A percentile compares a stretch with the other conserved stretches of the same genome.
Conservation (phyloP, 2,329 filamentous ascomycete genomes). For the Ceratocystis lukuohia region DNA sequence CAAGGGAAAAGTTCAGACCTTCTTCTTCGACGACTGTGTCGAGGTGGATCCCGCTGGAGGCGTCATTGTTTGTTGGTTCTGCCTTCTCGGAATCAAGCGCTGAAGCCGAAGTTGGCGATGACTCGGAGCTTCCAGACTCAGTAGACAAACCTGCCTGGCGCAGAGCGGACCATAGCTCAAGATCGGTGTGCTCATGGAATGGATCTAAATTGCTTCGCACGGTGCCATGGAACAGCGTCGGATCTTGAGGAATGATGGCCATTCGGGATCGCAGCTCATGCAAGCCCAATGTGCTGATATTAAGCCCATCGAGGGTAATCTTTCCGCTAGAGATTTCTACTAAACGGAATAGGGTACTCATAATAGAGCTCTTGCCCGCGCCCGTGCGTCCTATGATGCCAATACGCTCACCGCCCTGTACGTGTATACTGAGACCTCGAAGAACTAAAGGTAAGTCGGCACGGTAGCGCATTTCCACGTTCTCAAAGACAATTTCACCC, state of each 20-base stretch:
- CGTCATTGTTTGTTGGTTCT: slow-evolving; percentile 21
- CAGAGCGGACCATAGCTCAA: slow-evolving; percentile 64
- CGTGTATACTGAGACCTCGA: slow-evolving; percentile 55
- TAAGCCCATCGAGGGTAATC: slow-evolving; percentile 52
- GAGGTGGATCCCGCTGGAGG: slow-evolving; percentile 46
- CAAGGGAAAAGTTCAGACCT: slow-evolving; percentile 88
- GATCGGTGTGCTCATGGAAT: slow-evolving; percentile 63
- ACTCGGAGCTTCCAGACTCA: slow-evolving; percentile 11
- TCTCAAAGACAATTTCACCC: slow-evolving; percentile 64
- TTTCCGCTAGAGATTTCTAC: slow-evolving; percentile 50
- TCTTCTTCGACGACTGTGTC: slow-evolving; percentile 84
- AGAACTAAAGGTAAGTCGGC: slow-evolving; percentile 59
- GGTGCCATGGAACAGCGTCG: slow-evolving; percentile 69
- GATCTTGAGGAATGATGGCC: slow-evolving; percentile 74
- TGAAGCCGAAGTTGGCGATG: slow-evolving; percentile 28
- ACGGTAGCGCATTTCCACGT: slow-evolving; percentile 70
- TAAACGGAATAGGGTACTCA: slow-evolving; percentile 68
- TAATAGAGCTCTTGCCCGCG: slow-evolving; percentile 72
- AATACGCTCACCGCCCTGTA: slow-evolving; percentile 62
- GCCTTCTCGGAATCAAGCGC: slow-evolving; percentile 21
- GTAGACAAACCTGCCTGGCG: slow-evolving; percentile 60
- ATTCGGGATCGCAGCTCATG: slow-evolving; percentile 62
- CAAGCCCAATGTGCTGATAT: slow-evolving; percentile 61
- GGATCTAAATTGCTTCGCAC: slow-evolving; percentile 70
- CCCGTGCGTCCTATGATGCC: slow-evolving; percentile 72